Evolutionary conservation across 2,329 filamentous ascomycete genomes (phyloP), one percentile per base, ranked within the genome.

Genomic region (Fusarium buharicum): DNA sequence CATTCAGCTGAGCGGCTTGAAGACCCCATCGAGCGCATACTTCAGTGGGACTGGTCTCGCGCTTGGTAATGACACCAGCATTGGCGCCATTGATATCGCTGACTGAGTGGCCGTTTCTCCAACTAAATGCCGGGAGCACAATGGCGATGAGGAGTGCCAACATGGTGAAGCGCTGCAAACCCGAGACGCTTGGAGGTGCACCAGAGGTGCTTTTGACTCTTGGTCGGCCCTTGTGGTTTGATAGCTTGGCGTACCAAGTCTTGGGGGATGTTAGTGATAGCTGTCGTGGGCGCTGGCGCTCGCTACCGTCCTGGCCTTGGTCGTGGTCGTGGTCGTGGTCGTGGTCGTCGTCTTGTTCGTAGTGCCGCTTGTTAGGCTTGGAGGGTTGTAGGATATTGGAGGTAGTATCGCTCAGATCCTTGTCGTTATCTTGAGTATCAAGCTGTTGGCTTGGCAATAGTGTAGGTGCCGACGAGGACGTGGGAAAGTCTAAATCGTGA

Each of bases 1-100:
- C 90, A 64, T 92, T 92, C 14, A 93, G 81, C 31, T 90, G 72
- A 4, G 90, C 86, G 80, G 85, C 83, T 74, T 90, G 88, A 48
- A 87, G 84, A 16, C 84, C 84, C 87, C 87, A 91, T 72, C 88
- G 78, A 50, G 82, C 82, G 70, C 89, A 91, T 13, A 87, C 79
- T 62, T 84, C 78, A 3, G 67, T 68, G 59, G 72, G 47, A 43
- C 73, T 68, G 6, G 57, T 57, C 45, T 70, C 68, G 20, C 72
- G 69, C 30, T 59, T 47, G 2, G 37, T 27, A 33, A 83, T 78
- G 14, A 81, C 72, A n/a, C 80, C 80, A 4, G 83, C 83, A 54
- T 80, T 79, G 43, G 77, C 82, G 27, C 79, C 79, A 62, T 70
- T 76, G n/a, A 76, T 68, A 31, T 76, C 76, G 45, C 78, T 66